phyloP scores from a whole-genome alignment of 1,284 basidiomycete genomes.

The Ustilago trichophora region DNA sequence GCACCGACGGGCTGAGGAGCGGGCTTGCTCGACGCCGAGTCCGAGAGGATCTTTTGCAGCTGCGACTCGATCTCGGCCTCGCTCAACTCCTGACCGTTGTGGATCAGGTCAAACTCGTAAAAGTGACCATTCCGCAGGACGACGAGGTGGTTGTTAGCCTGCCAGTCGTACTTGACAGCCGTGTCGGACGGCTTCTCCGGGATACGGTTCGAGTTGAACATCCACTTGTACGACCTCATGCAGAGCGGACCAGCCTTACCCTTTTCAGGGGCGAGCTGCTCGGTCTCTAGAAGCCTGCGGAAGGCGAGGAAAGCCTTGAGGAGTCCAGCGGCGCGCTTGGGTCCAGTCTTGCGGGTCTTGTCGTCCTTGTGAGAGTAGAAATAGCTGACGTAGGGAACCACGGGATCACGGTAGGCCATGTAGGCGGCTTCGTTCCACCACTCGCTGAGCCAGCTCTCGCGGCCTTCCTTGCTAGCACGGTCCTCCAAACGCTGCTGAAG shows the following conservation, averaged over 20 bases:
- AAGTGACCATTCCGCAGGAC: slow-evolving; percentile 92
- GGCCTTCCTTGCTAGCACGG: slow-evolving; percentile 71
- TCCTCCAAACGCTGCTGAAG: slow-evolving; percentile 83
- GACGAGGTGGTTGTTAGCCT: slow-evolving; percentile 83
- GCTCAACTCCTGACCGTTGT: slow-evolving; percentile 74
- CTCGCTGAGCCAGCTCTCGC: slow-evolving; percentile 86
- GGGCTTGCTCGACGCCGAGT: slow-evolving; percentile 73
- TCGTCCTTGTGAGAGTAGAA: slow-evolving; percentile 87
- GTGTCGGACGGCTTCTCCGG: slow-evolving; percentile 85
- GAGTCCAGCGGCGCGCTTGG: slow-evolving; percentile 58
- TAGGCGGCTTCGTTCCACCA: slow-evolving; percentile 97
- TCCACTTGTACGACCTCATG: slow-evolving; percentile 95
- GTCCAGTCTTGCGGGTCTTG: slow-evolving; percentile 43
- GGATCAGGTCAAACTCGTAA: slow-evolving; percentile 76
- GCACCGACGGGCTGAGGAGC: slow-evolving; percentile 77
- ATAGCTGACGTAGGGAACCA: slow-evolving; percentile 93
- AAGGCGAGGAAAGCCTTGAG: slow-evolving; percentile 65
- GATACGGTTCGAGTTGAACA: slow-evolving; percentile 91
- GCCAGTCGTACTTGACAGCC: slow-evolving; percentile 81
- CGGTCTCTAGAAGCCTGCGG: slow-evolving; percentile 64
- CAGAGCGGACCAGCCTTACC: slow-evolving; percentile 83
- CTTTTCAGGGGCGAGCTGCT: slow-evolving; percentile 88
- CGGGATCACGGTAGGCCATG: slow-evolving; percentile 75
- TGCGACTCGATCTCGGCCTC: slow-evolving; percentile 84
- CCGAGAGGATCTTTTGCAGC: slow-evolving; percentile 79